phyloP scores from a whole-genome alignment of 306 rosid species.

The Corylus avellana region DNA sequence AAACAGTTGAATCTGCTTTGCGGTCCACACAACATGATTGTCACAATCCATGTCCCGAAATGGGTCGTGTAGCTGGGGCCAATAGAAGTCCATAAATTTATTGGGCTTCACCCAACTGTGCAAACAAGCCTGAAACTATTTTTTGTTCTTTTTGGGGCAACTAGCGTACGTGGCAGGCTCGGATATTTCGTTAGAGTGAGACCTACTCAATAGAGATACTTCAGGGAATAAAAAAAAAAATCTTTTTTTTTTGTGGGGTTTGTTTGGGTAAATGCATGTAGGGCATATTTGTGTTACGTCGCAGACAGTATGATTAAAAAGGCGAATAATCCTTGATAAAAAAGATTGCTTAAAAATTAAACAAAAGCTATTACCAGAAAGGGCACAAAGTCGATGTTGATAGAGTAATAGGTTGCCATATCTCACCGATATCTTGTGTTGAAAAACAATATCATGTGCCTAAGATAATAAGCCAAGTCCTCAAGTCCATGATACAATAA shows the following conservation, averaged over 20 bases:
- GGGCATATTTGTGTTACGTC: background rate
- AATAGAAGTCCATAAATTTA: background rate
- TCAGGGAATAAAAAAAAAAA: background rate
- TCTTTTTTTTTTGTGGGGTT: background rate
- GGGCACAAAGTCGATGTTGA: too few species aligned
- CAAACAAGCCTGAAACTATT: background rate
- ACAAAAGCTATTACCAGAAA: background rate
- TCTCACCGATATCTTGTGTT: background rate
- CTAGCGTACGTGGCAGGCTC: background rate
- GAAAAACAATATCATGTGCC: background rate
- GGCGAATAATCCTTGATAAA: background rate
- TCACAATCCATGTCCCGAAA: too few species aligned
- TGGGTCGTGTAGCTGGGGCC: too few species aligned
- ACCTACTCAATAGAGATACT: background rate
- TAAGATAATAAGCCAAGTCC: background rate
- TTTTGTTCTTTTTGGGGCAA: background rate
- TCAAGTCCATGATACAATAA: background rate
- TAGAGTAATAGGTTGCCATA: background rate
- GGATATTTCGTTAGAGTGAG: background rate
- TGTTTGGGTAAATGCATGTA: background rate
- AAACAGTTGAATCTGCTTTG: too few species aligned
- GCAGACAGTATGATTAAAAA: slow-evolving; percentile 2
- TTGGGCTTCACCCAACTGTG: background rate
- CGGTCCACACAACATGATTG: too few species aligned
- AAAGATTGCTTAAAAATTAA: background rate